phyloP scores from a whole-genome alignment of 345 rosid genomes.

The Linum lewisii region DNA sequence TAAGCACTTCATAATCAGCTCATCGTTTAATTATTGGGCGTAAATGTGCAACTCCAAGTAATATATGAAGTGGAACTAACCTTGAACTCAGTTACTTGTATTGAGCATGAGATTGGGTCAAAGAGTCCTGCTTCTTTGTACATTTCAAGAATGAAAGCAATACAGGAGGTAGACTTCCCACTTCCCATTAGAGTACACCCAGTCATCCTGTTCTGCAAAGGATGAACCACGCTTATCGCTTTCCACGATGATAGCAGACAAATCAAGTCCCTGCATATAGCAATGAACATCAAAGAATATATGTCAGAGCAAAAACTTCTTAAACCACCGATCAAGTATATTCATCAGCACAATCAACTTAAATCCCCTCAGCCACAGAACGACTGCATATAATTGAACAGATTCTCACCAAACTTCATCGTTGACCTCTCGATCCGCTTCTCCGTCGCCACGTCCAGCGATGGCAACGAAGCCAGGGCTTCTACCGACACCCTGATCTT shows the following conservation, averaged over 20 bases:
- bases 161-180: constrained; percentile 92
- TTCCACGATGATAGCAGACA: constrained; percentile 78
- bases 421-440: constrained; percentile 70
- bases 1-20: background rate
- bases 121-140: constrained; percentile 92
- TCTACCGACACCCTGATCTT: constrained; percentile 86
- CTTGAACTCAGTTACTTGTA: constrained; percentile 96
- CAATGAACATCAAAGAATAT: background rate
- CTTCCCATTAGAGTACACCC: constrained; percentile 87
- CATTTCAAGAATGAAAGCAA: constrained; percentile 87
- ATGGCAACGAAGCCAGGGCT: constrained; percentile 51
- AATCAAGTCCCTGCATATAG: constrained; percentile 60
- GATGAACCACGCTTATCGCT: constrained; percentile 73
- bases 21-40: background rate
- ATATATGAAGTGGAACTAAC: constrained; percentile 37
- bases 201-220: constrained; percentile 91
- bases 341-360: constrained; percentile 87
- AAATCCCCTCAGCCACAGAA: constrained; percentile 88
- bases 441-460: constrained; percentile 67
- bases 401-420: constrained; percentile 89
- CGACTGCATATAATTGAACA: constrained; percentile 95
- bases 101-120: constrained; percentile 43
- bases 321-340: constrained; percentile 92
- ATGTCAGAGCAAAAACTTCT: no score
- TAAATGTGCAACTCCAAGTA: no score